These are phyloP conservation scores for Pythium rhizo-oryzae DNA, from an alignment of 352 stramenopile species.

Conservation along the genomic window DNA sequence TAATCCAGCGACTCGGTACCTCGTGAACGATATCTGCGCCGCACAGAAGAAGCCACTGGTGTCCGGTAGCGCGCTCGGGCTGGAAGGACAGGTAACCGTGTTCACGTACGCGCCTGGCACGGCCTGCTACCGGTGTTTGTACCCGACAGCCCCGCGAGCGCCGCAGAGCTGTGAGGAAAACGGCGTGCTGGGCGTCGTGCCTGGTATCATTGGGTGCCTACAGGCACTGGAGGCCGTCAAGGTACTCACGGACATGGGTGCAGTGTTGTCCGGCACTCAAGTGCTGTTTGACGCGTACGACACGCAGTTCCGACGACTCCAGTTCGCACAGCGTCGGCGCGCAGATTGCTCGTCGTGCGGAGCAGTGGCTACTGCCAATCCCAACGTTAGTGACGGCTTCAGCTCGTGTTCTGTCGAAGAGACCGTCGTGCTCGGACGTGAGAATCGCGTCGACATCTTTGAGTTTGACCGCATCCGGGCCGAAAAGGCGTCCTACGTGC, in stretches of 20 bases:
- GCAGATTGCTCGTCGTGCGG: conserved; percentile 38
- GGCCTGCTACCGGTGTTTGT: conserved; percentile 97
- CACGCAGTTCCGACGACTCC: conserved; percentile 65
- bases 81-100: conserved; percentile 97
- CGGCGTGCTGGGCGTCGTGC: conserved; percentile 96
- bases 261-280: conserved; percentile 61
- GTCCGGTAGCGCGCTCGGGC: conserved; percentile 94
- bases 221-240: conserved; percentile 95
- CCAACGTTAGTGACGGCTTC: background rate
- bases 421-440: conserved; percentile 16
- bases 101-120: conserved; percentile 82
- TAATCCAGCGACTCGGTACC: conserved; percentile 95
- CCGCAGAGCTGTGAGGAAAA: conserved; percentile 94
- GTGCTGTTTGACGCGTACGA: conserved; percentile 84
- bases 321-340: conserved; percentile 45
- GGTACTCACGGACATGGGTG: conserved; percentile 74
- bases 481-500: conserved; percentile 35
- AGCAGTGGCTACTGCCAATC: background rate
- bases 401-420: background rate
- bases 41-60: conserved; percentile 85
- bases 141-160: conserved; percentile 79
- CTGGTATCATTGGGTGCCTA: conserved; percentile 93
- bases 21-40: conserved; percentile 96
- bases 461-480: conserved; percentile 41
- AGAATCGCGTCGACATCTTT: conserved; percentile 40